These are phyloP conservation scores for Vigna nakashimae DNA, from an alignment of 306 rosid genomes.

Conservation along the genomic window DNA sequence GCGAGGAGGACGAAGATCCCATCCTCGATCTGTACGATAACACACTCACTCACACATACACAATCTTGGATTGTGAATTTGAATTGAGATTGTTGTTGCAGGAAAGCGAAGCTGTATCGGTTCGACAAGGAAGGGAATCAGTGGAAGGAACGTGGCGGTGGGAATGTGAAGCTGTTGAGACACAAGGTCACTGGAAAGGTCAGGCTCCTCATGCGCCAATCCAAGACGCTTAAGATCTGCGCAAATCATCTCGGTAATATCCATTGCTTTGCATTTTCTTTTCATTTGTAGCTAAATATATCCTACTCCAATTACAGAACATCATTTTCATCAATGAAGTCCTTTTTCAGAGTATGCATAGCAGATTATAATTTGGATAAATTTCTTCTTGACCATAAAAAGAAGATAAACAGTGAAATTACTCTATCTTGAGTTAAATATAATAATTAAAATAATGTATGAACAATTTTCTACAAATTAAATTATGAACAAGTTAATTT, in stretches of 20 bases:
- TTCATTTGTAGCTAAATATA: background rate
- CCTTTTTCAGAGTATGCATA: no score
- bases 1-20: conserved; percentile 77
- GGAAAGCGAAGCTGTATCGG: conserved; percentile 16
- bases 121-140: background rate
- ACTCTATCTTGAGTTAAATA: no score
- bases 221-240: conserved; percentile 1
- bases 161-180: background rate
- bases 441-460: no score
- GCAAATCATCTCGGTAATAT: background rate
- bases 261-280: background rate
- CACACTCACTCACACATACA: background rate
- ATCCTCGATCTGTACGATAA: background rate
- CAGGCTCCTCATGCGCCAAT: conserved; percentile 8
- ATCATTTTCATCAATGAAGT: no score
- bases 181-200: background rate
- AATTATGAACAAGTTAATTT: no score
- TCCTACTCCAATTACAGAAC: background rate
- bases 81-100: background rate
- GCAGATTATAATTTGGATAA: no score
- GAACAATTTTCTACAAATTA: no score
- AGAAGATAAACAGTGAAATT: no score
- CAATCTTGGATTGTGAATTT: background rate
- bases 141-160: conserved; percentile 16
- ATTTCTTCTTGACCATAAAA: no score